A percentile compares a stretch with the other conserved stretches of the same genome.
These are phyloP conservation scores for Leucosporidium scottii DNA, from an alignment of 768 basidiomycete species.

Conservation along the genomic window DNA sequence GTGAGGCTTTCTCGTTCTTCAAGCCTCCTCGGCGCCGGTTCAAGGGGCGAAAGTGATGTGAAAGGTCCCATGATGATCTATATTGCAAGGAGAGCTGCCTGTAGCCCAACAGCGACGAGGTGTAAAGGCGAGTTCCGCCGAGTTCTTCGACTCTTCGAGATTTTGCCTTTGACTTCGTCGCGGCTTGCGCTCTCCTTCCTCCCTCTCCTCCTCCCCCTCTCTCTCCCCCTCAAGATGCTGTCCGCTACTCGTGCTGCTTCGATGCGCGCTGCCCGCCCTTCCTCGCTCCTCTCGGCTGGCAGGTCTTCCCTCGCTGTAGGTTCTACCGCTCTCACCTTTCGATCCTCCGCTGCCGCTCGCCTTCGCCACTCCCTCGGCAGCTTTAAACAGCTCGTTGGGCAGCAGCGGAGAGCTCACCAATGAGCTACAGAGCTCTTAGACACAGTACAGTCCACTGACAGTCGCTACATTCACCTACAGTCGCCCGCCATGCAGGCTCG, in stretches of 20 bases:
- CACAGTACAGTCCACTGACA: neutral
- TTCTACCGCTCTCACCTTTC: neutral
- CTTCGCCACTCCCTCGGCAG: no score
- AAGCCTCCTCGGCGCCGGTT: no score
- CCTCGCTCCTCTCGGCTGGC: slow-evolving; percentile 15
- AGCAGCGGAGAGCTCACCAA: neutral
- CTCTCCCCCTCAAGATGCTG: slow-evolving; percentile 16
- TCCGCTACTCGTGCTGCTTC: slow-evolving; percentile 31
- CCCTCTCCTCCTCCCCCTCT: neutral
- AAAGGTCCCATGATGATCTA: no score
- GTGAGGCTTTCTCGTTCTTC: no score
- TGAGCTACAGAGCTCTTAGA: neutral
- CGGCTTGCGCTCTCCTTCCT: neutral
- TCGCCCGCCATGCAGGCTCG: slow-evolving; percentile 26
- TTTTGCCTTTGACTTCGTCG: no score
- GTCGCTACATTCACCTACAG: neutral
- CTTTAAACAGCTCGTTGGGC: neutral
- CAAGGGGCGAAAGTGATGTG: no score
- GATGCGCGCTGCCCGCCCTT: slow-evolving; percentile 28
- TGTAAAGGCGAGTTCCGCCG: no score
- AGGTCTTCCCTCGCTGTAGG: neutral
- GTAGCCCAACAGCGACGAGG: no score
- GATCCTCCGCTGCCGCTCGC: neutral
- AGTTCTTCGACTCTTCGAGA: no score
- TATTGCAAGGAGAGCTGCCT: no score